Conservation (phyloP, 148 eudicot species). For the Rhododendron williamsianum region DNA sequence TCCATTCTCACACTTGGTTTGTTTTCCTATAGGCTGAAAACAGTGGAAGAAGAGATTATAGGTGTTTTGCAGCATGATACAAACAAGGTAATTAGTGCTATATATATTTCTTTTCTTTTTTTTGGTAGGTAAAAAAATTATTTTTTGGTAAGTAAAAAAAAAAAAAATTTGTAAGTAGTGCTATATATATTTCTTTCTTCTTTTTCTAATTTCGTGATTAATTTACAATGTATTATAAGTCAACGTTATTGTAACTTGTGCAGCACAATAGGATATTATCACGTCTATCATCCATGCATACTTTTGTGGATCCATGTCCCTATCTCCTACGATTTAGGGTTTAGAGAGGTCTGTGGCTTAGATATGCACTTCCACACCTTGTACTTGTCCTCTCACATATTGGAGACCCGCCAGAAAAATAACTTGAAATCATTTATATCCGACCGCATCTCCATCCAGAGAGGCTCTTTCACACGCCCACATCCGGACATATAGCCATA, state of each 20-base stretch:
- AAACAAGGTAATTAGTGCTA: slow-evolving; percentile 34
- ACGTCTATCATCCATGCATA: neutral
- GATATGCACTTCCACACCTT: neutral
- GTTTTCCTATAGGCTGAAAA: slow-evolving; percentile 27
- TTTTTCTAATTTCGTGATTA: neutral
- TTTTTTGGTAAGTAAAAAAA: too few relatives aligned
- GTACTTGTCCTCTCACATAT: neutral
- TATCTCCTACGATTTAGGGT: neutral
- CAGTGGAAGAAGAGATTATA: slow-evolving; percentile 30
- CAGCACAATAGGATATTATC: neutral
- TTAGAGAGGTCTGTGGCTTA: neutral
- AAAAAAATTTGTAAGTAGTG: too few relatives aligned
- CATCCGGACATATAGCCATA: too few relatives aligned
- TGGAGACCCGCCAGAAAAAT: neutral
- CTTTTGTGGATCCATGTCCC: neutral
- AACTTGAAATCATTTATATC: neutral
- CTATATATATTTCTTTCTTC: neutral
- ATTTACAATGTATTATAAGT: neutral
- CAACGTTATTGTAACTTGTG: neutral
- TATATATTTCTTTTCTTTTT: neutral
- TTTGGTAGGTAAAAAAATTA: too few relatives aligned
- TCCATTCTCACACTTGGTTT: neutral
- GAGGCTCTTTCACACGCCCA: too few relatives aligned
- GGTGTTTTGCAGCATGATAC: slow-evolving; percentile 34
- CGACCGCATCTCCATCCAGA: neutral